Evolutionary conservation across 2,329 filamentous ascomycete genomes (phyloP), one percentile per base, ranked within the genome.

Genomic region (Zalaria sp.): DNA sequence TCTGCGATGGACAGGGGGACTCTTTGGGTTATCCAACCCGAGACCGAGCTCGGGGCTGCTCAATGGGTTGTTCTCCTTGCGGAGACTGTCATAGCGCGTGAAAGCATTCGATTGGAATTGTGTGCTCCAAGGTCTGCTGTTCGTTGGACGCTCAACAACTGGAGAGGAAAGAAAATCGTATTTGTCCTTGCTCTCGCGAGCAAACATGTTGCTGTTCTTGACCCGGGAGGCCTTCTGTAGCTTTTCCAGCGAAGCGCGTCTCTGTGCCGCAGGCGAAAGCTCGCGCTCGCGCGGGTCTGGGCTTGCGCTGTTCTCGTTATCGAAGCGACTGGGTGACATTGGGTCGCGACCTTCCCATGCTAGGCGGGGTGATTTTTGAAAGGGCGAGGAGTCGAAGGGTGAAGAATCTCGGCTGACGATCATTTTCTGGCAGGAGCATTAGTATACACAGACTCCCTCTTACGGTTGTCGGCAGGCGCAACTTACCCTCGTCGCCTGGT

Each of bases 151-250:
- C 64, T 96, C 85, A 46, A 93, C 74, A n/a, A 32, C 71, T 37
- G 83, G 81, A 42, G 87, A 65, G 50, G 77, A 76, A 43, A 81
- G 74, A 27, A 88, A 86, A 60, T 95, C 86, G 68, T 95, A 95
- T 67, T 93, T 83, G 60, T 87, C 78, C 65, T 88, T 88, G 57
- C 87, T 82, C 64, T 95, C 88, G 42, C 88, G 81, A 35, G 86
- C 87, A 59, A 94, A 85, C 72, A 96, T 95, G 66, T 81, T 93
- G 73, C 89, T 95, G 68, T 94, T 96, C 72, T 89, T 94, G 55
- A 98, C 91, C 46, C 91, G 83, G 42, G 89, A 94, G 28, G 87
- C 88, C 59, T 81, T 85, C 66, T 95, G 93, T 45, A 98, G 73
- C 56, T 88, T 88, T 72, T 98, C 91, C 51, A 98, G 88, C 11